Percentiles rank a stretch among this genome's conserved stretches.
These are phyloP conservation scores for Beauveria australis DNA, from an alignment of 2,329 filamentous ascomycete species.

Conservation along the genomic window DNA sequence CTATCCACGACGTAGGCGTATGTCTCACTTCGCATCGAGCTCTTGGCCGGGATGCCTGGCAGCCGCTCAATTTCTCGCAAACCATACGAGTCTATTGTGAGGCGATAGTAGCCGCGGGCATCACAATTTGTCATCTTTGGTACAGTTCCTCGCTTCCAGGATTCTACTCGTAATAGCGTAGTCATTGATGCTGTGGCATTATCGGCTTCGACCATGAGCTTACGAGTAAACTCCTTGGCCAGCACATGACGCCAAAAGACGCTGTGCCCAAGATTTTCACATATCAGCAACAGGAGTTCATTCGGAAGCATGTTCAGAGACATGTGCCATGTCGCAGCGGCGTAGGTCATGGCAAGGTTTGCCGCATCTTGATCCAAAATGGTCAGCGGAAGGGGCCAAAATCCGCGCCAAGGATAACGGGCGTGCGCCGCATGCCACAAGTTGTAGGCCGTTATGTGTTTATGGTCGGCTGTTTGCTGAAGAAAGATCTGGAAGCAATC, in stretches of 20 bases:
- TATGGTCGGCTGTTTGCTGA: not conserved
- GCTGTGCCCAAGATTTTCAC: not conserved
- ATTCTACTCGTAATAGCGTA: not conserved
- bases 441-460: not conserved
- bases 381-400: conserved; percentile 1
- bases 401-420: conserved; percentile 6
- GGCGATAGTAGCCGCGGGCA: not conserved
- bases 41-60: not conserved
- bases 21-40: not conserved
- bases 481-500: conserved; percentile 6
- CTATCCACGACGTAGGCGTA: not conserved
- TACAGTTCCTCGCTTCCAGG: not conserved
- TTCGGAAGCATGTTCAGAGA: not conserved
- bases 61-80: conserved; percentile 4
- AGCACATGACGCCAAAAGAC: conserved; percentile 4
- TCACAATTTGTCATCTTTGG: not conserved
- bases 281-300: not conserved
- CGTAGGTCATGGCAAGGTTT: not conserved
- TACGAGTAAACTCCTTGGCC: not conserved
- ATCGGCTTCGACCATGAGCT: not conserved
- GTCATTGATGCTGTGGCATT: not conserved
- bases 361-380: not conserved
- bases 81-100: not conserved
- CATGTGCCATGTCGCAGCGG: not conserved
- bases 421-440: conserved; percentile 6